These are phyloP conservation scores for Oryza longistaminata DNA, from an alignment of 176 grass and related monocot species.

Conservation along the genomic window DNA sequence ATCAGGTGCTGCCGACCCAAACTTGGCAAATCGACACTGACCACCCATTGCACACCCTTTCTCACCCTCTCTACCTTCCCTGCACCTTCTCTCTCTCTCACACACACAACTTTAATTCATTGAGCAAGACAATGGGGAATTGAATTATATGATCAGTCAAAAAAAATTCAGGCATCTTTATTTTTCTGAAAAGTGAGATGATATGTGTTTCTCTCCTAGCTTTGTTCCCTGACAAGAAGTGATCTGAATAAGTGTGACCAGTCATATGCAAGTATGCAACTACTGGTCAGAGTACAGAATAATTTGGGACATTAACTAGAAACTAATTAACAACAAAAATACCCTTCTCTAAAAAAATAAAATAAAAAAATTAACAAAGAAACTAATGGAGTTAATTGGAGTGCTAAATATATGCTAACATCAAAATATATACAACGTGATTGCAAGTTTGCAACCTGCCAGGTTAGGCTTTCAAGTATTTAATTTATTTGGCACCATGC, in stretches of 20 bases:
- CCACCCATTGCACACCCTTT: background rate
- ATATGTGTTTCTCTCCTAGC: background rate
- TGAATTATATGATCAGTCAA: background rate
- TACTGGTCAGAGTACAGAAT: background rate
- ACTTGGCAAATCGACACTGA: constrained; percentile 47
- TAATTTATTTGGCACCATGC: background rate
- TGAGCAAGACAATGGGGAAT: background rate
- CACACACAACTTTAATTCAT: background rate
- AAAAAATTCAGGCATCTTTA: background rate
- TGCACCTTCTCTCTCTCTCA: background rate
- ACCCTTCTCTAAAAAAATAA: no score
- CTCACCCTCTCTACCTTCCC: no score
- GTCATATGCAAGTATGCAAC: background rate
- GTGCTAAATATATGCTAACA: background rate
- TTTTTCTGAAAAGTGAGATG: background rate
- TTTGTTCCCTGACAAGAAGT: background rate
- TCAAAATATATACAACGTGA: background rate
- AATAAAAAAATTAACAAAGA: background rate
- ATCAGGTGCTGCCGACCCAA: constrained; percentile 51
- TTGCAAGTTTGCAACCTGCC: background rate
- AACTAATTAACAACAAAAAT: background rate
- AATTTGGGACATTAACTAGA: background rate
- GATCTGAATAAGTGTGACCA: background rate
- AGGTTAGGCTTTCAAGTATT: background rate
- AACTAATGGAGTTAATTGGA: background rate